Evolutionary conservation across 73 alveolate genomes (phyloP), one percentile per base, ranked within the genome.

Genomic region (Stentor coeruleus): DNA sequence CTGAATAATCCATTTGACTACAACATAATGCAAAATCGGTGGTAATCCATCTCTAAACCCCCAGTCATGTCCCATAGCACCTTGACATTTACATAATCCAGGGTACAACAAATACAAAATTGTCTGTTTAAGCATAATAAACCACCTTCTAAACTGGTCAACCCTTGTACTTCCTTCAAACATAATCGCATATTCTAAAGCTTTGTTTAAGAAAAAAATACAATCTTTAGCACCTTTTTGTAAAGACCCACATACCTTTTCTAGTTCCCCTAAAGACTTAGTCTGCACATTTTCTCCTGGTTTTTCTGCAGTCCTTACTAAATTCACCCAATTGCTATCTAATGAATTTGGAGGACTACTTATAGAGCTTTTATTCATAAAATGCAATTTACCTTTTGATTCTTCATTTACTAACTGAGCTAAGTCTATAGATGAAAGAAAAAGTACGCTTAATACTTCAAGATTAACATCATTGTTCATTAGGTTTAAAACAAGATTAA

Each of bases 121-220:
- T 28, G 36, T 66, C 39, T 2, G 20, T 66, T 66, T 66, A 28
- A 66, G 14, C 33, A 26, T 20, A 1, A 28, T 20, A 2, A 66
- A 66, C 79, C 79, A 66, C 33, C 79, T 20, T 33, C 14, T 66
- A 66, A 66, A 66, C n/a, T 66, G 79, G 26, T 66, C 79, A 28
- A 20, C 40, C 39, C 33, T 66, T 28, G 39, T 28, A 14, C 33
- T 26, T 49, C 66, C 66, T 49, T 49, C 66, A 49, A 6, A 6
- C 6, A 20, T 11, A 49, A 6, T 11, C 6, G 66, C 66, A 20
- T 11, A 49, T 49, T 49, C 66, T 11, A 49, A 49, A 11, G 66
- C 20, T 49, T 49, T 49, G 28, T 6, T 11, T 20, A 49, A 49
- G 66, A 49, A 49, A 49, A 11, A 49, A 49, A 49, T 6, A 49